Evolutionary conservation across 768 basidiomycete genomes (phyloP).

Genomic region (Boletellus sp.): DNA sequence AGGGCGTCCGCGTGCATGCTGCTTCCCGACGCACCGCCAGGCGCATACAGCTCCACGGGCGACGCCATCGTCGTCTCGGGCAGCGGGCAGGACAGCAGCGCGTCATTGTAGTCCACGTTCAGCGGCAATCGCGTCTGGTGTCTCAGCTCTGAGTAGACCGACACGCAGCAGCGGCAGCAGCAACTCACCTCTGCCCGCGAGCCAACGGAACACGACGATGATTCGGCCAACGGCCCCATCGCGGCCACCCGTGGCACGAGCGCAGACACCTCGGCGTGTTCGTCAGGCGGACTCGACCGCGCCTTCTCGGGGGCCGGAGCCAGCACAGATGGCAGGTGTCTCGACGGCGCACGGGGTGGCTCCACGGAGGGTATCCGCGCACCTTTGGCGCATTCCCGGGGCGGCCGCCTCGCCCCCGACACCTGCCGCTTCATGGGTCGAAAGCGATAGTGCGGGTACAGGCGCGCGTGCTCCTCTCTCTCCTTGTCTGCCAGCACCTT

Average conservation of each 20-base stretch:
- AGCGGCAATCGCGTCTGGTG: neutral
- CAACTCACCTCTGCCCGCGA: conserved; percentile 10
- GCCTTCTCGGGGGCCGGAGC: conserved; percentile 1
- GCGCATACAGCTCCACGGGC: neutral
- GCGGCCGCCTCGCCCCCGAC: conserved; percentile 16
- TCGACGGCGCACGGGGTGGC: neutral
- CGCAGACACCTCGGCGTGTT: neutral
- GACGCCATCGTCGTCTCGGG: neutral
- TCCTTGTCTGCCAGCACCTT: conserved; percentile 52
- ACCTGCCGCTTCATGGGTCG: conserved; percentile 46
- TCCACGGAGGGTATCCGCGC: conserved; percentile 3
- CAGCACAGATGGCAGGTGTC: conserved; percentile 17
- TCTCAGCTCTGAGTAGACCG: neutral
- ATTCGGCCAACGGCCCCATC: neutral
- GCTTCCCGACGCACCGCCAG: neutral
- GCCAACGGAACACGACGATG: neutral
- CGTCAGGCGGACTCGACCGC: conserved; percentile 3
- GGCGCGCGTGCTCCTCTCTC: conserved; percentile 51
- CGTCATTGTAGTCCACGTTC: neutral
- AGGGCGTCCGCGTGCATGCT: conserved; percentile 3
- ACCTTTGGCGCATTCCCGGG: conserved; percentile 11
- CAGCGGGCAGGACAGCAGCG: neutral
- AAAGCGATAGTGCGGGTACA: conserved; percentile 63
- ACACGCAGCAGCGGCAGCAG: neutral
- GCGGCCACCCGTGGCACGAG: neutral